These are phyloP conservation scores for Leccinum rimulosum DNA, from an alignment of 768 basidiomycete species.

Conservation along the genomic window DNA sequence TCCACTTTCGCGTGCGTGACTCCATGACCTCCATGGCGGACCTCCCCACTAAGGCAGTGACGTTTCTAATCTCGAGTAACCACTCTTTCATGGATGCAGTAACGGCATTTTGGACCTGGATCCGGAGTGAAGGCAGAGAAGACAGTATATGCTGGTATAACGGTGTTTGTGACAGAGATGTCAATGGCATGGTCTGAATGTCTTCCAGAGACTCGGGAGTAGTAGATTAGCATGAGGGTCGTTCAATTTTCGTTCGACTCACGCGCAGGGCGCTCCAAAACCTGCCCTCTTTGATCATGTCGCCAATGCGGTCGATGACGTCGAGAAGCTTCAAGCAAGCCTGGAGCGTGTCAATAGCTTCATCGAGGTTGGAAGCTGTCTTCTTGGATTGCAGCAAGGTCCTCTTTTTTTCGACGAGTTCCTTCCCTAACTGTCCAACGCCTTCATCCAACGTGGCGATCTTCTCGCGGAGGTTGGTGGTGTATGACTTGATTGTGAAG, in stretches of 20 bases:
- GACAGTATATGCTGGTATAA: slow-evolving; percentile 90
- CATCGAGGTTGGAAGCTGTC: slow-evolving; percentile 92
- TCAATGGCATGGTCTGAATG: slow-evolving; percentile 85
- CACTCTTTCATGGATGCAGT: slow-evolving; percentile 96
- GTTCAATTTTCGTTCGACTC: slow-evolving; percentile 32
- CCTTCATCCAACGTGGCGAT: slow-evolving; percentile 86
- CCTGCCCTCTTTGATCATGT: slow-evolving; percentile 90
- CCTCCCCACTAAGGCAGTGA: slow-evolving; percentile 80
- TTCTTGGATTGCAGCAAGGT: slow-evolving; percentile 85
- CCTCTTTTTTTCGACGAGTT: slow-evolving; percentile 92
- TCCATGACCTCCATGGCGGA: slow-evolving; percentile 93
- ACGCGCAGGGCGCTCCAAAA: slow-evolving; percentile 97
- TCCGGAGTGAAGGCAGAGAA: slow-evolving; percentile 85
- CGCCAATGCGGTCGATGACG: slow-evolving; percentile 85
- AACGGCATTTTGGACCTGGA: slow-evolving; percentile 89
- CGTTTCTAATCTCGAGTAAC: slow-evolving; percentile 91
- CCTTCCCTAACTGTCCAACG: slow-evolving; percentile 83
- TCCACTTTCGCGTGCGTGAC: slow-evolving; percentile 76
- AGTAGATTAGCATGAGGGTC: slow-evolving; percentile 31
- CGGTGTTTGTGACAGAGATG: slow-evolving; percentile 86
- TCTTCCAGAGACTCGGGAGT: slow-evolving; percentile 84
- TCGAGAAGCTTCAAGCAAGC: slow-evolving; percentile 91
- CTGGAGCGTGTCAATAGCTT: slow-evolving; percentile 94
- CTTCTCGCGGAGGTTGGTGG: slow-evolving; percentile 87
- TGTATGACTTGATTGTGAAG: slow-evolving; percentile 94